phyloP scores from a whole-genome alignment of 1,284 basidiomycete genomes.

The Fomitiporia mediterranea region DNA sequence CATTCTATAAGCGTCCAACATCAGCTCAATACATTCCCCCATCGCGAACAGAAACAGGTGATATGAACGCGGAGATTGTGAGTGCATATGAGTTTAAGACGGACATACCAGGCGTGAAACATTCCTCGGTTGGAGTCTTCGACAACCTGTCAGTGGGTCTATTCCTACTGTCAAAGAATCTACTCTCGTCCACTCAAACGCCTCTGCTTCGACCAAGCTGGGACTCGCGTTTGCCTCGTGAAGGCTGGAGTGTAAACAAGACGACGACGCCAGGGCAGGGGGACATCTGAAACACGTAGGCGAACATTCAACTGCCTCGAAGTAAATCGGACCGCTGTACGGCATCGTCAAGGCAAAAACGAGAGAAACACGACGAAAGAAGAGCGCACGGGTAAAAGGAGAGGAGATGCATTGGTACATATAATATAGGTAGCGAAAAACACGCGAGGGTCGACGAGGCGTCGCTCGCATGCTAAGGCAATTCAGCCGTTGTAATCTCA shows the following conservation, averaged over 20 bases:
- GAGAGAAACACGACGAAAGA: not conserved
- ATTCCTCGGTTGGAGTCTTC: not conserved
- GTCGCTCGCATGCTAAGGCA: not conserved
- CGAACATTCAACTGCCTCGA: constrained; percentile 4
- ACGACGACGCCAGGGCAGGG: constrained; percentile 12
- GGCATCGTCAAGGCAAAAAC: not conserved
- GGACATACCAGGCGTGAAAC: constrained; percentile 12
- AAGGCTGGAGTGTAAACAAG: not conserved
- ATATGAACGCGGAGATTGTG: constrained; percentile 1
- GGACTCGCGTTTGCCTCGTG: not conserved
- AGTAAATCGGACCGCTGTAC: constrained; percentile 6
- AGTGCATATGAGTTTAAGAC: not conserved
- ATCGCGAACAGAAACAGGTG: not conserved
- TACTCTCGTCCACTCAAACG: constrained; percentile 6
- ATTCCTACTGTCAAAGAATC: not conserved
- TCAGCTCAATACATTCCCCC: not conserved
- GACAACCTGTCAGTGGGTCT: not conserved
- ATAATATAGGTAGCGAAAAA: constrained; percentile 4
- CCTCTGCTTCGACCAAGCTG: not conserved
- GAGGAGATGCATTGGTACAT: not conserved
- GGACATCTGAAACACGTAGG: constrained; percentile 5
- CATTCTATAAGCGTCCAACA: not conserved
- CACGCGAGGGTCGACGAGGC: not conserved
- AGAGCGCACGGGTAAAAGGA: not conserved
- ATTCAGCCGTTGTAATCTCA: not conserved